Base-by-base conservation (phyloP, 2,329 filamentous ascomycete genomes). In the Botrytis fabae region DNA sequence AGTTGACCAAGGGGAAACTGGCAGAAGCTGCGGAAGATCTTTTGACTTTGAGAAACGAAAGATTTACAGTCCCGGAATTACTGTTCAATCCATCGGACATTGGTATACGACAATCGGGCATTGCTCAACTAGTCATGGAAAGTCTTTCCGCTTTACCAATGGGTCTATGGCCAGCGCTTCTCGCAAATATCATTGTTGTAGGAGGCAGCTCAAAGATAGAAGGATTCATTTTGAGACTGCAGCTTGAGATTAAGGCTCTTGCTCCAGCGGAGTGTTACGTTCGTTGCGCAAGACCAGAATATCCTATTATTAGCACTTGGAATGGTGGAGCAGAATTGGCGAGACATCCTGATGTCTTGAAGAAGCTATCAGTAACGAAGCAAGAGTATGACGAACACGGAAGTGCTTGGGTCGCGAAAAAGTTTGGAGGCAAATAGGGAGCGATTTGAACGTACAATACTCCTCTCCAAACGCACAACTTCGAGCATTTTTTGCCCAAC, bases 301-400 rank as follows among this genome's bases (percentile, higher is more conserved):
- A 97, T 79, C 93, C 95, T 76, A 86, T 97, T 76, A 91, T 89
- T 38, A 93, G 91, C 76, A 94, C 92, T 0, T 99, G 95, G 95
- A 83, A 90, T 20, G 96, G 96, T 25, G 95, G 91, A n/a, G 92
- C 92, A 35, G 88, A 90, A 73, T 85, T 98, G 72, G 94, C 94
- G 0, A 88, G 84, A 69, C 90, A 95, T 69, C 85, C 86, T 60
- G 86, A 92, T 57, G 85, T 85, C 69, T 76, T 97, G 69, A 87
- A 90, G 74, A 86, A 87, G 66, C 82, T 94, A 20, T 87, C 90
- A 2, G 92, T 98, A n/a, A 96, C 93, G 0, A 93, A 93, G 80
- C 88, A 92, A 75, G 94, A 99, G 80, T 99, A 99, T 81, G 90
- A 96, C 69, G 96, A 99, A 82, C 84, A 94, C 79, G 96, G 96